Conservation (phyloP, 768 basidiomycete species). For the Tubosaeta sp. region DNA sequence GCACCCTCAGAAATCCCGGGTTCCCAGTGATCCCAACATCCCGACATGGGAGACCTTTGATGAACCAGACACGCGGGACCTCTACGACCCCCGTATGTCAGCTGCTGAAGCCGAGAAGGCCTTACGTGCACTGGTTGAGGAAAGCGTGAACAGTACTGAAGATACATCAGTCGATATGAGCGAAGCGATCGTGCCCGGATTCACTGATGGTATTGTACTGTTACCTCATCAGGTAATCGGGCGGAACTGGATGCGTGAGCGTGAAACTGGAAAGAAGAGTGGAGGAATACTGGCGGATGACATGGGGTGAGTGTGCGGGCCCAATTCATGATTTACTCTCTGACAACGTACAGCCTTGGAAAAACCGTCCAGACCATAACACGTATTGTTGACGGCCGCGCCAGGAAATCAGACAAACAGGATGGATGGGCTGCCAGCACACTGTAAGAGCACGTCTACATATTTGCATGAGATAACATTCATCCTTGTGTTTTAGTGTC, state of each 20-base stretch:
- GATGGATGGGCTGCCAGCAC: constrained; percentile 72
- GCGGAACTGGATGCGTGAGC: constrained; percentile 79
- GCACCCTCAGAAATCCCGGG: constrained; percentile 17
- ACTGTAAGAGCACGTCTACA: constrained; percentile 44
- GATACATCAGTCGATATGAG: constrained; percentile 48
- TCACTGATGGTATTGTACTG: constrained; percentile 62
- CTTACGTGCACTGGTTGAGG: constrained; percentile 70
- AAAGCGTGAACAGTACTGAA: constrained; percentile 54
- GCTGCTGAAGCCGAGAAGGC: constrained; percentile 70
- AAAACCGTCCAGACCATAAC: constrained; percentile 91
- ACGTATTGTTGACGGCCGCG: constrained; percentile 79
- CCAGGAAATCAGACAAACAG: constrained; percentile 61
- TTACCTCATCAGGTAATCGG: constrained; percentile 88
- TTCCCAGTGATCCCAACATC: constrained; percentile 9
- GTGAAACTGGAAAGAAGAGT: constrained; percentile 71
- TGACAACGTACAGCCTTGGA: constrained; percentile 50
- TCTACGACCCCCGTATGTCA: constrained; percentile 33
- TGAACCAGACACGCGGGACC: constrained; percentile 19
- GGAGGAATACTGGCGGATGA: constrained; percentile 94
- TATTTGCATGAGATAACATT: not conserved
- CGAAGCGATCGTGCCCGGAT: constrained; percentile 73
- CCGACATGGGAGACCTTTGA: constrained; percentile 31
- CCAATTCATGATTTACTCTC: not conserved
- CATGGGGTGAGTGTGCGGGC: constrained; percentile 58
- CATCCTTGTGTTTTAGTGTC: constrained; percentile 48